Base-by-base conservation (phyloP, 352 stramenopile genomes). In the Globisporangium polare region DNA sequence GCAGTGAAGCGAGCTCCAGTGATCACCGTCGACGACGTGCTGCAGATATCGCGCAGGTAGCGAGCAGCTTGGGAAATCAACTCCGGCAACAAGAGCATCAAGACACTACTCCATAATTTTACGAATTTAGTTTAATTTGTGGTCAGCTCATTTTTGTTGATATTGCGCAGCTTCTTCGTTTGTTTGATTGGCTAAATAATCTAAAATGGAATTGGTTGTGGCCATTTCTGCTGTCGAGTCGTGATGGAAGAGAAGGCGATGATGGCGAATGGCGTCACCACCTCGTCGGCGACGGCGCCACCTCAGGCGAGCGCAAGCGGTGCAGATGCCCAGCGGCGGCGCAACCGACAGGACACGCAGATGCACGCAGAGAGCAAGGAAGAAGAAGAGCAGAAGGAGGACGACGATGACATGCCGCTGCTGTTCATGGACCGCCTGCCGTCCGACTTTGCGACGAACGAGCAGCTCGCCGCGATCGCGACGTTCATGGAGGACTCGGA, bases 381-480 rank as follows among this genome's bases (percentile, higher is more conserved):
- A 17, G 24, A 24, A 15, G 42, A 54, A 15, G 35, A 35, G 10
- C 47, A 29, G 15, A 52, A 60, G 15, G 60, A 60, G 8, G 67
- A 80, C 1, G 73, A 88, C 42, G 76, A 87, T 1, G 80, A 90
- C 62, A 85, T 88, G 75, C 84, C 84, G 58, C 77, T 94, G 26
- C 75, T 94, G 60, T 91, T 94, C 62, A 86, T 89, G 80, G 80
- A 86, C 51, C 42, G 60, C 8, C 67, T 94, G 10, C 84, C 84
- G n/a, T 65, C 68, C 8, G 72, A 80, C 62, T 93, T 92, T 65
- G 50, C 78, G 67, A 66, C 75, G 37, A 94, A 75, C 50, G 72
- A 76, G 53, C 77, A 94, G 70, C 69, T 94, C 29, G 82, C 80
- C 29, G 84, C 84, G 35, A 80, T 94, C 49, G 78, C 78, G 52